These are phyloP conservation scores for Colletotrichum orbiculare DNA, from an alignment of 2,329 filamentous ascomycete species.

Conservation along the genomic window DNA sequence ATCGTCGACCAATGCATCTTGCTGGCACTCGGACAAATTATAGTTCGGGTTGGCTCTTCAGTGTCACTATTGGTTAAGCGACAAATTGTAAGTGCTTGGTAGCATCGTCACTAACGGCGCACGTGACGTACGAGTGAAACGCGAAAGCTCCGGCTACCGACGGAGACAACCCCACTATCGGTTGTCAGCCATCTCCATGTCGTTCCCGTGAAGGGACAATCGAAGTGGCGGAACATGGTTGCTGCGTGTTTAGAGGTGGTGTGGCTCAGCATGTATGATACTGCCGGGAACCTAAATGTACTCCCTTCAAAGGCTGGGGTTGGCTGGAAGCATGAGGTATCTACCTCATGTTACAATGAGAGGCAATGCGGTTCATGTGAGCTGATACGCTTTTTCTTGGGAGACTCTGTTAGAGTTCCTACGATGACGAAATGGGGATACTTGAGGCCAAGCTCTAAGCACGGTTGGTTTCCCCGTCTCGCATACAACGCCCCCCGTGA, in stretches of 20 bases:
- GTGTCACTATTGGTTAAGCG: not conserved
- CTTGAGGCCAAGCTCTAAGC: no score
- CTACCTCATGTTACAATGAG: not conserved
- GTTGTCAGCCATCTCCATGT: not conserved
- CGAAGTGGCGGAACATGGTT: slow-evolving; percentile 25
- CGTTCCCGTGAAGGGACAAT: slow-evolving; percentile 1
- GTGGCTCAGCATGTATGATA: slow-evolving; percentile 28
- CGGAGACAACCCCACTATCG: slow-evolving; percentile 6
- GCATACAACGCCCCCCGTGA: no score
- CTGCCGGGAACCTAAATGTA: slow-evolving; percentile 28
- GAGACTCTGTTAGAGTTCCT: no score
- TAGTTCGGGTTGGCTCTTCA: no score
- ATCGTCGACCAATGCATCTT: no score
- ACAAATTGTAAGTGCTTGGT: not conserved
- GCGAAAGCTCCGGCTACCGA: slow-evolving; percentile 27
- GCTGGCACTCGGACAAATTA: no score
- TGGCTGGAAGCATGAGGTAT: slow-evolving; percentile 9
- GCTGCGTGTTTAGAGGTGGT: slow-evolving; percentile 29
- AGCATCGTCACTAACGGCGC: slow-evolving; percentile 1
- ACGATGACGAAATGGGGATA: no score
- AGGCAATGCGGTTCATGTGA: slow-evolving; percentile 15
- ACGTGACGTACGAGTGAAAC: slow-evolving; percentile 35
- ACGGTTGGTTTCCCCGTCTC: not conserved
- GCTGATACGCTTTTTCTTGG: not conserved
- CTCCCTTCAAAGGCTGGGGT: slow-evolving; percentile 14